These are phyloP conservation scores for Penicillium glabrum DNA, from an alignment of 2,329 filamentous ascomycete species.

Conservation along the genomic window DNA sequence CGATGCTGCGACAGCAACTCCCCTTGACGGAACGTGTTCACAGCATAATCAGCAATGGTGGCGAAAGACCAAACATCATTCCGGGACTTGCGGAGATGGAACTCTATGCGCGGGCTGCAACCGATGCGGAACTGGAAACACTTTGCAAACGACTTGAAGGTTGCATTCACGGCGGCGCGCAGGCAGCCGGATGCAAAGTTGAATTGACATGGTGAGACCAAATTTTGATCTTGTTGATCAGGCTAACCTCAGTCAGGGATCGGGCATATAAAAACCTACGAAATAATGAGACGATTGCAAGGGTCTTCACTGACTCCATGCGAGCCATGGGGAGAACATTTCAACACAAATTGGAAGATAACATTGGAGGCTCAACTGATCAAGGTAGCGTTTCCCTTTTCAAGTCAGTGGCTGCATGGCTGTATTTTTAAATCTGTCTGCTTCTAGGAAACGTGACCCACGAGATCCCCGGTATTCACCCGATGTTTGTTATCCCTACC, in stretches of 20 bases:
- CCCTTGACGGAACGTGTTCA: slow-evolving; percentile 52
- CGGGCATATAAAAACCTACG: neutral
- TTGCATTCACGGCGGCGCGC: neutral
- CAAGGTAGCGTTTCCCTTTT: neutral
- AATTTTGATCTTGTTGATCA: neutral
- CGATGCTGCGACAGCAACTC: slow-evolving; percentile 55
- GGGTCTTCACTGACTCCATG: neutral
- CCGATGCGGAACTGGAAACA: neutral
- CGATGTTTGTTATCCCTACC: slow-evolving; percentile 3
- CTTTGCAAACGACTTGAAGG: neutral
- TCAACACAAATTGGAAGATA: neutral
- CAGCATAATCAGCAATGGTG: slow-evolving; percentile 52
- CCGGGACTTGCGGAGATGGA: slow-evolving; percentile 3
- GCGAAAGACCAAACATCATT: slow-evolving; percentile 48
- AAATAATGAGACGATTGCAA: neutral
- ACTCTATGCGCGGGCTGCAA: neutral
- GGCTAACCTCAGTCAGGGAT: neutral
- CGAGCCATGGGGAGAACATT: neutral
- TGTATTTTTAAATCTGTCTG: neutral
- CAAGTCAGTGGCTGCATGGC: neutral
- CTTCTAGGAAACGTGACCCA: slow-evolving; percentile 4
- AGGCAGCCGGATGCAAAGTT: neutral
- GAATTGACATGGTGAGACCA: neutral
- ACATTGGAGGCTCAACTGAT: neutral
- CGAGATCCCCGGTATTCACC: slow-evolving; percentile 1